Conservation (phyloP, 495 filamentous ascomycete genomes). For the Neurospora sp. region DNA sequence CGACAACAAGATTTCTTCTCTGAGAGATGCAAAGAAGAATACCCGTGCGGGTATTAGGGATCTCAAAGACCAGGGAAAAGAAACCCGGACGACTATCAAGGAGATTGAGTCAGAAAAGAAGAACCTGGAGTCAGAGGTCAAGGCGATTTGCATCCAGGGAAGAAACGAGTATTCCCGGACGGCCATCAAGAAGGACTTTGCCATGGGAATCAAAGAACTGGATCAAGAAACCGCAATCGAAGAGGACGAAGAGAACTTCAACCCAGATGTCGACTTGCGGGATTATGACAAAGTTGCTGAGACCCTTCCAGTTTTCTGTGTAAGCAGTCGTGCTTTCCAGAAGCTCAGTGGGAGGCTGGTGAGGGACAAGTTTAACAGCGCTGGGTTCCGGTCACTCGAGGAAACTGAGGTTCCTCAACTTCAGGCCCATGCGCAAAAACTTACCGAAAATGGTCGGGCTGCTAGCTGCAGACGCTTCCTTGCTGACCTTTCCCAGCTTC, state of each 20-base stretch:
- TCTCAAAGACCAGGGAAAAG: slow-evolving; percentile 2
- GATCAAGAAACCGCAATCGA: slow-evolving; percentile 23
- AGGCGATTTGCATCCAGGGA: slow-evolving; percentile 43
- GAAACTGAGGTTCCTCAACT: slow-evolving; percentile 49
- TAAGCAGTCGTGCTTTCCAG: slow-evolving; percentile 51
- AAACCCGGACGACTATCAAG: slow-evolving; percentile 12
- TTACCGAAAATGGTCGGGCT: slow-evolving; percentile 39
- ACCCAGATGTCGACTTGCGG: slow-evolving; percentile 39
- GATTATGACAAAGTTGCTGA: slow-evolving; percentile 52
- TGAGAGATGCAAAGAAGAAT: slow-evolving; percentile 21
- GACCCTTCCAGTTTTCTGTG: slow-evolving; percentile 53
- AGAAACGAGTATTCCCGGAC: slow-evolving; percentile 47
- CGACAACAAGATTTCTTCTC: slow-evolving; percentile 10
- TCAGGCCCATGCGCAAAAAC: slow-evolving; percentile 47
- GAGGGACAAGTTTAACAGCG: slow-evolving; percentile 24
- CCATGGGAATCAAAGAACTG: slow-evolving; percentile 43
- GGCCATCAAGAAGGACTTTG: slow-evolving; percentile 52
- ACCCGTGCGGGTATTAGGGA: slow-evolving; percentile 2
- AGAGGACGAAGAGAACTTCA: slow-evolving; percentile 20
- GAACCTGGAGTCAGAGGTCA: slow-evolving; percentile 19
- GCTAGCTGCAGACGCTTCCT: slow-evolving; percentile 26
- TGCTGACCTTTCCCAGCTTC: slow-evolving; percentile 40
- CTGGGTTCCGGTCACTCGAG: slow-evolving; percentile 24
- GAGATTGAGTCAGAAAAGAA: slow-evolving; percentile 16
- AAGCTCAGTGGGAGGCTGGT: slow-evolving; percentile 45